A percentile compares a stretch with the other conserved stretches of the same genome.
These are phyloP conservation scores for Dothideomycetes sp. DNA, from an alignment of 2,329 filamentous ascomycete genomes.

Conservation along the genomic window DNA sequence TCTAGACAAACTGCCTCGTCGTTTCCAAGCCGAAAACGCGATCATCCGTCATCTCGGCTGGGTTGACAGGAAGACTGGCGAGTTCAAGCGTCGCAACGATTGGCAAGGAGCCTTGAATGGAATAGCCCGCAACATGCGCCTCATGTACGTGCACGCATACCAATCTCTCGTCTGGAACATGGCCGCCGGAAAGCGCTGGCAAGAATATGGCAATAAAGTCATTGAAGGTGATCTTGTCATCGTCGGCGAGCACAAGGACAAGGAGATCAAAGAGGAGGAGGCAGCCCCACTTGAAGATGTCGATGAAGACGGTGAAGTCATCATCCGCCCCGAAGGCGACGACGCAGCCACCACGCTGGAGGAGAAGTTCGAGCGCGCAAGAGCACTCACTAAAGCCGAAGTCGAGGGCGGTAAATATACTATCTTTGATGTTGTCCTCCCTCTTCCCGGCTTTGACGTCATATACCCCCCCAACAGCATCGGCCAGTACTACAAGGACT, in stretches of 20 bases:
- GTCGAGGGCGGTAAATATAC: slow-evolving; percentile 62
- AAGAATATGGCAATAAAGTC: slow-evolving; percentile 59
- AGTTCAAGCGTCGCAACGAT: slow-evolving; percentile 48
- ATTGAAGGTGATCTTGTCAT: slow-evolving; percentile 80
- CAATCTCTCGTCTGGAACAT: slow-evolving; percentile 93
- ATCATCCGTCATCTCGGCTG: slow-evolving; percentile 65
- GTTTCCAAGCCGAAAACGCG: slow-evolving; percentile 69
- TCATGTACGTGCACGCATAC: slow-evolving; percentile 96
- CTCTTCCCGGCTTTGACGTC: slow-evolving; percentile 84
- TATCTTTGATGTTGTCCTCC: slow-evolving; percentile 82
- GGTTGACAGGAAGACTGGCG: slow-evolving; percentile 31
- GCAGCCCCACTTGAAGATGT: slow-evolving; percentile 25
- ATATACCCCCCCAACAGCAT: slow-evolving; percentile 76
- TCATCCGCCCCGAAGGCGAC: slow-evolving; percentile 48
- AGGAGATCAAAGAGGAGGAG: slow-evolving; percentile 22
- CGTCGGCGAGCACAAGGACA: slow-evolving; percentile 45
- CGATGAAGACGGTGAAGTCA: slow-evolving; percentile 53
- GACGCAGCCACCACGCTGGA: slow-evolving; percentile 44
- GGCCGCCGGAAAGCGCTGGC: slow-evolving; percentile 71
- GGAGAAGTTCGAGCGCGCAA: slow-evolving; percentile 56
- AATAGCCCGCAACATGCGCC: slow-evolving; percentile 70
- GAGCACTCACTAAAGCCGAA: slow-evolving; percentile 66
- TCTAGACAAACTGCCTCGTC: slow-evolving; percentile 58
- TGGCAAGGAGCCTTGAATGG: slow-evolving; percentile 69
- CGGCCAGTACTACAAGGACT: slow-evolving; percentile 70